Base-by-base conservation (phyloP, 1,284 basidiomycete species). In the Ganoderma leucocontextum region DNA sequence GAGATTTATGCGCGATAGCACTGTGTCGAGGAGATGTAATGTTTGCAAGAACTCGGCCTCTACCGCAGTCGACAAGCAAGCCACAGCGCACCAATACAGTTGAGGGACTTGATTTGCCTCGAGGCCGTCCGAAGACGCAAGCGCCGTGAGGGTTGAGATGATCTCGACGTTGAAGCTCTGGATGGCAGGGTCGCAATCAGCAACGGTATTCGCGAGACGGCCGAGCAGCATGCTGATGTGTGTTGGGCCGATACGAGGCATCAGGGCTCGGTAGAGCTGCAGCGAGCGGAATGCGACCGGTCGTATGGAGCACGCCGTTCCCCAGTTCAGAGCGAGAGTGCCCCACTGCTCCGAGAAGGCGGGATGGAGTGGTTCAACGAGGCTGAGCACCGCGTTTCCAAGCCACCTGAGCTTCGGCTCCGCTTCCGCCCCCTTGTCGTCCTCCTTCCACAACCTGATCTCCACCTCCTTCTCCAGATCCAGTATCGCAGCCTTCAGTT, bases 211-310 rank as follows among this genome's bases (percentile, higher is more conserved):
- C 2, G 95, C 95, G 17, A 98, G 82, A 57, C 96, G 89, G 29
- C 93, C 93, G 0, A 98, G 85, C 42, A 97, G 86, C 62, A 92
- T 87, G 0, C 93, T 93, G 38, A 98, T 84, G 80, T 95, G 93
- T 13, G 86, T 82, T 62, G 91, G 87, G 62, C 88, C 91, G 58
- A 95, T 86, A 41, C 86, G 84, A 0, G 95, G 93, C 72, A 89
- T 87, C n/a, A 98, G 82, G 1, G 93, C 89, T 47, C 95, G 90
- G 80, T 96, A 96, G n/a, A 95, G 85, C 78, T 98, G 95, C 72
- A 98, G 85, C 2, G 96, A 97, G 39, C 95, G 89, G 80, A 94
- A 95, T 0, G 97, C 96, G 38, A 93, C 90, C 62, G 91, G 91
- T 49, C 95, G 89, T 69, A 96, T 94, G 4, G 95, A 93, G 74